Percentiles rank a stretch among this genome's conserved stretches.
These are phyloP conservation scores for Dactylellina cionopaga DNA, from an alignment of 2,329 filamentous ascomycete genomes.

Conservation along the genomic window DNA sequence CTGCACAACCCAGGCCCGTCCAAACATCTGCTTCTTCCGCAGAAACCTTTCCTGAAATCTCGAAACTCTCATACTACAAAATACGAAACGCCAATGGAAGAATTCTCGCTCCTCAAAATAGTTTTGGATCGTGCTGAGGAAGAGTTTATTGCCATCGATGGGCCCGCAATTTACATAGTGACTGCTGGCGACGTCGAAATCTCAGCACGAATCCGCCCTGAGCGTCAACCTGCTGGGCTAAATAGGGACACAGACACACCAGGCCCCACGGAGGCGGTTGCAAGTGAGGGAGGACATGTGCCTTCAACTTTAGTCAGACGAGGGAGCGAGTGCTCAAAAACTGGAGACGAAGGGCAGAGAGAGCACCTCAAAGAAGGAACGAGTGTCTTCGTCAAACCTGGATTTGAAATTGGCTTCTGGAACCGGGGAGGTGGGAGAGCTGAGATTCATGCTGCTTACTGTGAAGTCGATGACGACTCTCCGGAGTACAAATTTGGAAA, in stretches of 20 bases:
- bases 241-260: slow-evolving; percentile 9
- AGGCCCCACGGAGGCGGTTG: slow-evolving; percentile 21
- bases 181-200: slow-evolving; percentile 29
- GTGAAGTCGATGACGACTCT: slow-evolving; percentile 10
- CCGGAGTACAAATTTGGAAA: not conserved
- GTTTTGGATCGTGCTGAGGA: slow-evolving; percentile 17
- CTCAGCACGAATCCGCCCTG: slow-evolving; percentile 16
- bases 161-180: slow-evolving; percentile 32
- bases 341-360: slow-evolving; percentile 25
- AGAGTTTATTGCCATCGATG: slow-evolving; percentile 28
- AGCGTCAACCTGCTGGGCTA: not conserved
- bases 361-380: slow-evolving; percentile 31
- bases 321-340: slow-evolving; percentile 35
- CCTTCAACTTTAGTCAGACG: slow-evolving; percentile 10
- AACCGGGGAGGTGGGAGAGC: slow-evolving; percentile 24
- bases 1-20: not conserved
- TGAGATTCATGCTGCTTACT: slow-evolving; percentile 25
- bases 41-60: slow-evolving; percentile 11
- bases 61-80: slow-evolving; percentile 26
- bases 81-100: slow-evolving; percentile 13
- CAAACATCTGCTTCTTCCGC: slow-evolving; percentile 6
- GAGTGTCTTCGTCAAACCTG: slow-evolving; percentile 37
- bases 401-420: slow-evolving; percentile 36
- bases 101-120: slow-evolving; percentile 32
- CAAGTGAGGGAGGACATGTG: slow-evolving; percentile 37